phyloP scores from a whole-genome alignment of 2,329 filamentous ascomycete species.

The Neofusicoccum parvum region DNA sequence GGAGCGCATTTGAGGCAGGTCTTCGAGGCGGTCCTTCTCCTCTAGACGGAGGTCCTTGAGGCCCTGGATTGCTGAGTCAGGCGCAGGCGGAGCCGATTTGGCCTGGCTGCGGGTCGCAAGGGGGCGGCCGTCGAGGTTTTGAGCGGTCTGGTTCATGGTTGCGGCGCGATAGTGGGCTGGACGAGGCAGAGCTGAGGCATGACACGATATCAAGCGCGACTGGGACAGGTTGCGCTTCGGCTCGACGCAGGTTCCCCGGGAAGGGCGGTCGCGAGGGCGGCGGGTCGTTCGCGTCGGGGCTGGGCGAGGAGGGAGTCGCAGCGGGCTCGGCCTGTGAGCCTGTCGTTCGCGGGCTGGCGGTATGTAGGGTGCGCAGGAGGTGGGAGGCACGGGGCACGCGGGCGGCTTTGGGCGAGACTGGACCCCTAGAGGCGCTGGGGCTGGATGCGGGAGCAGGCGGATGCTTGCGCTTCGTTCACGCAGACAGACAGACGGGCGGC shows the following conservation, averaged over 20 bases:
- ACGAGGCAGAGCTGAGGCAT: constrained; percentile 16
- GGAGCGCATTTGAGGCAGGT: constrained; percentile 11
- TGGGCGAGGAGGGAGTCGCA: not conserved
- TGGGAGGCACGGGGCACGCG: constrained; percentile 10
- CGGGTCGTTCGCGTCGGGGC: not conserved
- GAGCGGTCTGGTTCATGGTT: constrained; percentile 7
- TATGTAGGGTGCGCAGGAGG: not conserved
- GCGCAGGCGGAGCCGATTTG: constrained; percentile 8
- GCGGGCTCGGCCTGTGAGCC: not conserved
- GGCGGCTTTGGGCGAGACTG: constrained; percentile 8
- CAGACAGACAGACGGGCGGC: not conserved
- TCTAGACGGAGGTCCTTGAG: constrained; percentile 13
- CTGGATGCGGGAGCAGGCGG: not conserved
- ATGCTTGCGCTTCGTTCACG: not conserved
- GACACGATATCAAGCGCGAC: constrained; percentile 18
- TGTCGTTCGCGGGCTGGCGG: not conserved
- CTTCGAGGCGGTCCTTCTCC: constrained; percentile 13
- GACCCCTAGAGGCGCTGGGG: not conserved
- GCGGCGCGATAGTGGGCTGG: not conserved
- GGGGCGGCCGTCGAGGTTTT: not conserved
- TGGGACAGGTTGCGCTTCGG: constrained; percentile 18
- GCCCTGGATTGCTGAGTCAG: constrained; percentile 12
- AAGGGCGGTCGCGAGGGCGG: constrained; percentile 17
- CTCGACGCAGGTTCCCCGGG: not conserved
- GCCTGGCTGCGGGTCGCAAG: constrained; percentile 1